Base-by-base conservation (phyloP, 2,329 filamentous ascomycete species). In the Ilyonectria robusta region DNA sequence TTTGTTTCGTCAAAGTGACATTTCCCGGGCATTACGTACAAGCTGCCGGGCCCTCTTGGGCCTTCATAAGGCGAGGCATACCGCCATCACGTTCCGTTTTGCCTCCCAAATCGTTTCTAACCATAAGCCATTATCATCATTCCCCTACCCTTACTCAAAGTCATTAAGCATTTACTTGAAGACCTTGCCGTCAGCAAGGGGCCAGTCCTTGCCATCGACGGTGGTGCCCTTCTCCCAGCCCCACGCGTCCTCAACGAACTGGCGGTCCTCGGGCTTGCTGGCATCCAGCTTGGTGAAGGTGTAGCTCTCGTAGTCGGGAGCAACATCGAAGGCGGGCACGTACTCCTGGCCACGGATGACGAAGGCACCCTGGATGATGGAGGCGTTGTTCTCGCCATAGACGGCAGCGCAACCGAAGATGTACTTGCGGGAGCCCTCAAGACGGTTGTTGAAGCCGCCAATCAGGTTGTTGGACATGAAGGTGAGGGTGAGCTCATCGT, bases 381-480 rank as follows among this genome's bases (percentile, higher is more conserved):
- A 97, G 88, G 95, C 89, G 86, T 97, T 94, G 89, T 91, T 91
- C 82, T 88, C 84, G 80, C 96, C 96, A 83, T 93, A 99, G 75
- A 99, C 96, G 75, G 93, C 95, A 78, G 91, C 90, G 78, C 88
- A 91, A 77, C 96, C 96, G 85, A 99, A 98, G 81, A 99, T 85
- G 89, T 94, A 97, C 92, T 99, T 99, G 88, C 96, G 95, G 81
- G 94, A 97, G 72, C 82, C 96, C 89, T 99, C 96, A 68, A 99
- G 94, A 88, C 96, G 96, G 83, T 91, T 89, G 87, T 98, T 97
- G 91, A 99, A 97, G 83, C 96, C 96, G 85, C 93, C 95, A 82
- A 99, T 95, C 84, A 98, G 87, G 91, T 99, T 99, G 89, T 93
- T 94, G 77, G 94, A 95, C 96, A 99, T 99, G 93, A 99, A 99